These are phyloP conservation scores for Penicillium sp. DNA, from an alignment of 2,329 filamentous ascomycete genomes.

Conservation along the genomic window DNA sequence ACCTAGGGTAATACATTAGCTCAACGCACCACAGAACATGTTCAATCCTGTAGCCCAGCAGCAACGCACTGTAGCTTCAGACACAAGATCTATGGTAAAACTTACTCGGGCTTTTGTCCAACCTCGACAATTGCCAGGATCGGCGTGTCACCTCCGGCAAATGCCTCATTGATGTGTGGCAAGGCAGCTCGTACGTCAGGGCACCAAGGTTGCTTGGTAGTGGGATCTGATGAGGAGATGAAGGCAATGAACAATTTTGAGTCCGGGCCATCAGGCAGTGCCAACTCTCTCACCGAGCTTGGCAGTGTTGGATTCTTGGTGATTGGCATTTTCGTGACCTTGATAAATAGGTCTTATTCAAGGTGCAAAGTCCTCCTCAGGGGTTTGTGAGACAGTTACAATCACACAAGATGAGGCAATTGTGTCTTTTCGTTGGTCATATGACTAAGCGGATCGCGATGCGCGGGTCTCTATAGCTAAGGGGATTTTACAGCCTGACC, in stretches of 20 bases:
- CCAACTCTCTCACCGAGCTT: slow-evolving; percentile 27
- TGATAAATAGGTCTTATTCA: background rate
- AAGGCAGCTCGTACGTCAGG: slow-evolving; percentile 41
- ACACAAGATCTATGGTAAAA: background rate
- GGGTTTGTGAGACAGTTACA: background rate
- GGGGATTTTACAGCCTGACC: no score
- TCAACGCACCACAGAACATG: background rate
- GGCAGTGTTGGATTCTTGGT: slow-evolving; percentile 23
- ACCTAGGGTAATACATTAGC: slow-evolving; percentile 26
- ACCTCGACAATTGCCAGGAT: slow-evolving; percentile 34
- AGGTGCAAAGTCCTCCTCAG: background rate
- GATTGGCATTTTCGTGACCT: slow-evolving; percentile 28
- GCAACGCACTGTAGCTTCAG: background rate
- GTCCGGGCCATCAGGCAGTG: slow-evolving; percentile 12
- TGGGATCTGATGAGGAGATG: slow-evolving; percentile 36
- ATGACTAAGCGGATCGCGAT: background rate
- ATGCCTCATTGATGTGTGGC: slow-evolving; percentile 33
- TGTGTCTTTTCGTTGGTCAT: background rate
- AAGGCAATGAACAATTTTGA: slow-evolving; percentile 38
- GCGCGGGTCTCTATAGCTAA: no score
- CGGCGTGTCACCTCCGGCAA: slow-evolving; percentile 25
- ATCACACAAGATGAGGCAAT: background rate
- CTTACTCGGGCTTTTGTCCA: slow-evolving; percentile 37
- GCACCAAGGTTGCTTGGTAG: slow-evolving; percentile 41
- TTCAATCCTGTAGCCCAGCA: background rate